Evolutionary conservation across 257 asterid genomes (phyloP).

Genomic region (Cynanchum wilfordii): DNA sequence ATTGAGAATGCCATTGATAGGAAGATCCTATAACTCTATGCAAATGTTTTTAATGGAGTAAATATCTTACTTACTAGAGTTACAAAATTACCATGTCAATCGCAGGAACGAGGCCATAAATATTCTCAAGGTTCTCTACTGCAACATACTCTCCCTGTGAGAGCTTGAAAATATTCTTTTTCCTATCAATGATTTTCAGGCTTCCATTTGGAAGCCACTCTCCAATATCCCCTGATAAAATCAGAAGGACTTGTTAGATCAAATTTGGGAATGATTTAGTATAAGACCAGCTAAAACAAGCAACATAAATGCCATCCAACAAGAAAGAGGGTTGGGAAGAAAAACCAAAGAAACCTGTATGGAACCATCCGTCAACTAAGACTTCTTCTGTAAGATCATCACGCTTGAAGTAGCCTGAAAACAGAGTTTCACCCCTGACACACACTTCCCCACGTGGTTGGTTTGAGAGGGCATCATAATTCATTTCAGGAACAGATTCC

Average conservation of each 20-base stretch:
- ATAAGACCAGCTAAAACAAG: background rate
- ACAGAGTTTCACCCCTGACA: constrained; percentile 68
- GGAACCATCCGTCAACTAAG: constrained; percentile 87
- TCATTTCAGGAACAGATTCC: constrained; percentile 98
- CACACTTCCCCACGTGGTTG: constrained; percentile 95
- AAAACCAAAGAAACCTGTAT: constrained; percentile 58
- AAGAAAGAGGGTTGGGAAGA: background rate
- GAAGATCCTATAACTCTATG: background rate
- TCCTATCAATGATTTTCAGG: constrained; percentile 87
- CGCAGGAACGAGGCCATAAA: constrained; percentile 52
- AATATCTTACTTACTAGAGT: background rate
- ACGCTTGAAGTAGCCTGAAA: constrained; percentile 84
- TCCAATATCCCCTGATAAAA: constrained; percentile 76
- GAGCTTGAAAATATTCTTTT: constrained; percentile 93
- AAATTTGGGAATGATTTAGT: background rate
- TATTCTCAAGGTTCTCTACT: constrained; percentile 88
- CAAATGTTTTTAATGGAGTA: background rate
- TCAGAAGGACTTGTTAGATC: constrained; percentile 2
- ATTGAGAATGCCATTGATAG: background rate
- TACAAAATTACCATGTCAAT: constrained; percentile 64
- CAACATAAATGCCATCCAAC: background rate
- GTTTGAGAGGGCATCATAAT: constrained; percentile 76
- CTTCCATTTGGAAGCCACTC: constrained; percentile 92
- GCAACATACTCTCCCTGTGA: constrained; percentile 99
- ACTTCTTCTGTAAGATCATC: constrained; percentile 94